A percentile compares a stretch with the other conserved stretches of the same genome.
Conservation (phyloP, 2,329 filamentous ascomycete species). For the Didymella segeticola region DNA sequence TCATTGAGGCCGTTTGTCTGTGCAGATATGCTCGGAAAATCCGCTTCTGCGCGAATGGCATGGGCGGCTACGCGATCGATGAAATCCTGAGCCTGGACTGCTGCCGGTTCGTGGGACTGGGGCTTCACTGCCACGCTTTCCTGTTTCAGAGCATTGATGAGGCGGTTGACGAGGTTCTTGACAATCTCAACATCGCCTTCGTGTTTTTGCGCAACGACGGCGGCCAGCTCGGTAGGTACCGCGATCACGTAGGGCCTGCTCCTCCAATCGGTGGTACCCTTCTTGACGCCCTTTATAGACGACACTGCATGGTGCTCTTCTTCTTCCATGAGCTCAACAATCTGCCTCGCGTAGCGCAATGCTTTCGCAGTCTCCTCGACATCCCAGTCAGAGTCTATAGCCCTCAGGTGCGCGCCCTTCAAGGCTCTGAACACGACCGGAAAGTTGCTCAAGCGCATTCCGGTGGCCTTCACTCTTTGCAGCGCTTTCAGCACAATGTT, state of each 20-base stretch:
- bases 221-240: constrained; percentile 53
- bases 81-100: background rate
- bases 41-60: constrained; percentile 11
- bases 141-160: constrained; percentile 47
- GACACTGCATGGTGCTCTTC: constrained; percentile 45
- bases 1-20: constrained; percentile 7
- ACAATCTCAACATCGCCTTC: constrained; percentile 50
- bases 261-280: constrained; percentile 36
- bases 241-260: constrained; percentile 49
- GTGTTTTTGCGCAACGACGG: constrained; percentile 48
- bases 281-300: constrained; percentile 11
- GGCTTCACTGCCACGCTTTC: constrained; percentile 17
- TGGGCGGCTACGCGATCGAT: constrained; percentile 13
- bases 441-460: constrained; percentile 28
- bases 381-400: constrained; percentile 46
- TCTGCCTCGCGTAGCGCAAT: constrained; percentile 47
- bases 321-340: constrained; percentile 52
- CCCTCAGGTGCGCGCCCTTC: constrained; percentile 44
- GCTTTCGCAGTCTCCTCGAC: constrained; percentile 47
- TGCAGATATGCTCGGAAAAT: constrained; percentile 8
- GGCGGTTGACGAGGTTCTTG: constrained; percentile 47
- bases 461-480: constrained; percentile 35
- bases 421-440: constrained; percentile 44
- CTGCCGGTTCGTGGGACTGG: background rate
- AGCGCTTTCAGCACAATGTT: constrained; percentile 41